These are phyloP conservation scores for Dentipellis fragilis DNA, from an alignment of 768 basidiomycete genomes.

Conservation along the genomic window DNA sequence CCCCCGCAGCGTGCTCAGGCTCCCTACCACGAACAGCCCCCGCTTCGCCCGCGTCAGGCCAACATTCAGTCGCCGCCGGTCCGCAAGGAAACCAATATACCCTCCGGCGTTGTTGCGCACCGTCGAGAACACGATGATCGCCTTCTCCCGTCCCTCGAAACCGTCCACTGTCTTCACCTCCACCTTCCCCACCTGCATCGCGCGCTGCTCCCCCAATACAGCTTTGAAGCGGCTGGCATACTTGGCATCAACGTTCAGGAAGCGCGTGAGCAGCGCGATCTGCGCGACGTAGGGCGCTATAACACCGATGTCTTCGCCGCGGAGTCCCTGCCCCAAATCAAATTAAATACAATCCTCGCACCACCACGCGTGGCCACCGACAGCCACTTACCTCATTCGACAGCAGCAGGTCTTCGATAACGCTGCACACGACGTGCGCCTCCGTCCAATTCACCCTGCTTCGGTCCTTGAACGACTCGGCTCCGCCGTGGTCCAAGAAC, in stretches of 20 bases:
- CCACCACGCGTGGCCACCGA: background rate
- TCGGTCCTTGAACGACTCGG: slow-evolving; percentile 56
- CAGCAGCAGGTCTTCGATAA: slow-evolving; percentile 75
- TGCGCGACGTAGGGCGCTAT: slow-evolving; percentile 91
- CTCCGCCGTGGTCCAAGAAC: slow-evolving; percentile 72
- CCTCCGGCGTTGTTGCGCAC: slow-evolving; percentile 74
- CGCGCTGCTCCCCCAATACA: slow-evolving; percentile 57
- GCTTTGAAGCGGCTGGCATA: slow-evolving; percentile 43
- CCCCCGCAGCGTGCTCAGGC: slow-evolving; percentile 48
- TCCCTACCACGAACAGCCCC: slow-evolving; percentile 77
- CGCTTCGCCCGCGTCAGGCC: slow-evolving; percentile 84
- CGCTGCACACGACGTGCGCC: slow-evolving; percentile 62
- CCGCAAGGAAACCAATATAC: slow-evolving; percentile 82
- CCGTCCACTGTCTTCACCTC: slow-evolving; percentile 93
- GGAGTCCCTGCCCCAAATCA: slow-evolving; percentile 33
- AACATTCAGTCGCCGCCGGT: slow-evolving; percentile 79
- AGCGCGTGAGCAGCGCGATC: slow-evolving; percentile 60
- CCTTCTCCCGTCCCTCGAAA: slow-evolving; percentile 90
- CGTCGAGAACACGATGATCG: slow-evolving; percentile 85
- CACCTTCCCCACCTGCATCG: slow-evolving; percentile 51
- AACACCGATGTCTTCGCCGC: slow-evolving; percentile 76
- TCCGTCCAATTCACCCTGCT: slow-evolving; percentile 75
- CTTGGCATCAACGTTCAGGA: slow-evolving; percentile 47
- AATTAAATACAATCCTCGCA: slow-evolving; percentile 14
- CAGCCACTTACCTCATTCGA: slow-evolving; percentile 3